Percentiles rank a stretch among this genome's conserved stretches.
Evolutionary conservation across 2,329 filamentous ascomycete species (phyloP).

Genomic region (Trichoderma sp.): DNA sequence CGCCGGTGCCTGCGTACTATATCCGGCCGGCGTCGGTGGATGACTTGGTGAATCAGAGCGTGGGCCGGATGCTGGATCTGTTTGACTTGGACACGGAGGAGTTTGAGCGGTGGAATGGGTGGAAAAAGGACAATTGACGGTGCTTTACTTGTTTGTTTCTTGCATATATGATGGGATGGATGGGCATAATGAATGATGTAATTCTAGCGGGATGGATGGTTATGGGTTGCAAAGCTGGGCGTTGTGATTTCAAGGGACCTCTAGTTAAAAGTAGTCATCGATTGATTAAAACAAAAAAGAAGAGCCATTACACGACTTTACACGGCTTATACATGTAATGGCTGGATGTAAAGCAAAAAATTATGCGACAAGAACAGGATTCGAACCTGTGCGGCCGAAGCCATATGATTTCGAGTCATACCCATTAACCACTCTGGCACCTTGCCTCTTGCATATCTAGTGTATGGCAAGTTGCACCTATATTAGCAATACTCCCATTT

Average conservation of each 20-base stretch:
- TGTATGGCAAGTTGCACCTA: background rate
- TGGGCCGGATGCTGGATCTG: constrained; percentile 49
- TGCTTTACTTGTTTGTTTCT: background rate
- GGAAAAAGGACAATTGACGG: constrained; percentile 1
- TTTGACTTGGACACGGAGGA: constrained; percentile 44
- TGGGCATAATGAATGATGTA: background rate
- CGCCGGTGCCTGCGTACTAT: constrained; percentile 50
- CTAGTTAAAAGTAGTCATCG: too few relatives aligned
- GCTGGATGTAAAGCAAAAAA: too few relatives aligned
- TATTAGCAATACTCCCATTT: background rate
- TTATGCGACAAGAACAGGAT: constrained; percentile 24
- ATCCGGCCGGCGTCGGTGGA: constrained; percentile 43
- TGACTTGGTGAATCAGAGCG: constrained; percentile 48
- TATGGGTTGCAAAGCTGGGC: background rate
- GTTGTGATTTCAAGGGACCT: background rate
- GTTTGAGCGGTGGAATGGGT: constrained; percentile 44
- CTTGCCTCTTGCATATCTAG: constrained; percentile 14
- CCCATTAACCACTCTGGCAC: constrained; percentile 26
- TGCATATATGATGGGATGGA: background rate
- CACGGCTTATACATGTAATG: too few relatives aligned
- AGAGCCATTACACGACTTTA: too few relatives aligned
- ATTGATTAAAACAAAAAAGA: too few relatives aligned
- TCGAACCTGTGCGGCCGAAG: constrained; percentile 26
- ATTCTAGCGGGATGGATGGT: background rate
- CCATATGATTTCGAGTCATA: constrained; percentile 26